Conservation (phyloP, 2,329 filamentous ascomycete genomes). For the Penicillium glabrum region DNA sequence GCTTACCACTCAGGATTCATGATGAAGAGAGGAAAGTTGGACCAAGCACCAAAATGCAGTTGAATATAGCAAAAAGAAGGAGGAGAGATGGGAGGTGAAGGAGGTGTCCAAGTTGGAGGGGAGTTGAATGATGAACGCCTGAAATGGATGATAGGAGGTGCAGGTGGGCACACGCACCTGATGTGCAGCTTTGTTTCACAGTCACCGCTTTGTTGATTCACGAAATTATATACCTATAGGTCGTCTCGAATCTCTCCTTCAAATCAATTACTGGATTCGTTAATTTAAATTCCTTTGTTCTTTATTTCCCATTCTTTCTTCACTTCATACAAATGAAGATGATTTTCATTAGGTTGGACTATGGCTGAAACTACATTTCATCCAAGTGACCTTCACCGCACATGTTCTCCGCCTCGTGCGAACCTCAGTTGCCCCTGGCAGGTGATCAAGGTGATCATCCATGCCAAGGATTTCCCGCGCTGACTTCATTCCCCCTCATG, state of each 20-base stretch:
- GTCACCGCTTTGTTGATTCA: neutral
- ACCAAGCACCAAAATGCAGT: slow-evolving; percentile 6
- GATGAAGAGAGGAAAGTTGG: slow-evolving; percentile 27
- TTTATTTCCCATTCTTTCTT: neutral
- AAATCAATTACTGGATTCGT: neutral
- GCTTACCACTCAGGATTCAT: slow-evolving; percentile 54
- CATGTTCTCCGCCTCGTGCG: slow-evolving; percentile 9
- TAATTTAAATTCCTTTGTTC: neutral
- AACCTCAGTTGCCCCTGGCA: slow-evolving; percentile 7
- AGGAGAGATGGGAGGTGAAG: slow-evolving; percentile 15
- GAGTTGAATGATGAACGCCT: slow-evolving; percentile 28
- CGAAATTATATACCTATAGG: too few relatives aligned
- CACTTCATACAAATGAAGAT: neutral
- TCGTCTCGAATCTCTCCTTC: neutral
- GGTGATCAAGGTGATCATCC: slow-evolving; percentile 9
- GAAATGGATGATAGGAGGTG: slow-evolving; percentile 33
- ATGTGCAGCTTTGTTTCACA: slow-evolving; percentile 27
- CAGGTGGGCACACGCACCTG: slow-evolving; percentile 26
- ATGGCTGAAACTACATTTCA: neutral
- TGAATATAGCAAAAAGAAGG: slow-evolving; percentile 13
- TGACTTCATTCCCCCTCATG: neutral
- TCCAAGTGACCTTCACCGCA: neutral
- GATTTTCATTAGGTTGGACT: neutral
- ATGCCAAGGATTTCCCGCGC: neutral
- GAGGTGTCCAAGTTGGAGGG: slow-evolving; percentile 17